Evolutionary conservation across 1,139 yeast genomes (phyloP), one percentile per base, ranked within the genome.

Genomic region (Nakaseomyces delphensis): DNA sequence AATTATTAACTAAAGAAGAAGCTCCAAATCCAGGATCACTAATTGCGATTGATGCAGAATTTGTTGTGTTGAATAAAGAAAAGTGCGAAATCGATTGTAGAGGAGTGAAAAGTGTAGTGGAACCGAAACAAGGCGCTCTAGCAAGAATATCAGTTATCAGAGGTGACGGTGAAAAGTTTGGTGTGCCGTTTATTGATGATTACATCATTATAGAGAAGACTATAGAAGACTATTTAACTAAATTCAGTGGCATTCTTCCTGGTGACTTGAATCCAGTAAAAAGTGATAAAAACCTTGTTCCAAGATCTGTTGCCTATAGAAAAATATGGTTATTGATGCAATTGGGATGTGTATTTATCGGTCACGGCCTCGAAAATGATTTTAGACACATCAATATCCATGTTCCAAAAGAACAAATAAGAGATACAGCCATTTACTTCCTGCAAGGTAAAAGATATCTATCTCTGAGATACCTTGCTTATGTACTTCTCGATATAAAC

Each of bases 11-110:
- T 0, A 63, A 65, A 16, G 71, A 72, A 38, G 91, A 83, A 54
- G 84, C 86, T 0, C 94, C 96, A 2, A 55, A 57, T 20, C 74
- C 80, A 0, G 96, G 96, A 0, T 70, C 85, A 1, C 62, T 87
- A 33, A 79, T 89, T 14, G 98, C 98, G 0, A 82, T 93, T 44
- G 99, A 93, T 68, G 97, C 99, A 0, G 99, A 93, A 62, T 93
- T 93, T 68, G 97, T 93, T 5, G 76, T 81, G 38, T 62, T 89
- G 30, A 77, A 78, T 44, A 85, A 84, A 5, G 97, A 89, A 53
- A 79, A 82, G 50, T 74, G 78, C 36, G 97, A 89, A 56, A 75
- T 91, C 39, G 74, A 76, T 42, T 73, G 79, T 43, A 77, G 76
- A 48, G 97, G 97, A 0, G 57, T 71, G 4, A 79, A 78, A 48